Evolutionary conservation across 1,139 yeast genomes (phyloP), one percentile per base, ranked within the genome.

Genomic region (Lodderomyces theae): DNA sequence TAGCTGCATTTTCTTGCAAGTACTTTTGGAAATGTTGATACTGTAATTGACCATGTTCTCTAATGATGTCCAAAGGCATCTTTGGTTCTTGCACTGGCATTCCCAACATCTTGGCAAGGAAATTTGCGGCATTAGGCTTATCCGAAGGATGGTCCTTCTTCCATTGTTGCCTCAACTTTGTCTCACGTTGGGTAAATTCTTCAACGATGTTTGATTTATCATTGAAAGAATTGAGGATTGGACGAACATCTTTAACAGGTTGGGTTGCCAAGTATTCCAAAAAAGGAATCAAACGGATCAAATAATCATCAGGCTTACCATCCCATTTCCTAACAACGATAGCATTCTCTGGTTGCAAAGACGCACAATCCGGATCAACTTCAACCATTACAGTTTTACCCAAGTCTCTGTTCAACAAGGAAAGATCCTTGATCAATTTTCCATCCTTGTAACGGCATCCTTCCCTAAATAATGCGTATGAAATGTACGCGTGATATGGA

Each of bases 221-320:
- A 23, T 67, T 58, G 66, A 82, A 94, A 3, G 95, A 79, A 51
- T 74, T 72, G 56, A 94, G 71, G 35, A 89, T 79, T 33, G 96
- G 95, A 65, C 97, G 85, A 42, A 94, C 92, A 64, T 92, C 98
- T 61, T 79, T 79, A 51, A 86, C 75, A 47, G 87, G 94, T 61
- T 88, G 95, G 16, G 96, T 86, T 13, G 97, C 98, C 49, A 92
- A 69, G 71, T 88, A 94, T 66, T 92, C 99, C 56, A 92, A 79
- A 67, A 92, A 83, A 46, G 97, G 97, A 57, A 92, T 88, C 64
- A 90, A 70, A 54, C 76, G 75, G 54, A 92, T 74, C 56, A 92
- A 75, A 44, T 70, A 68, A 61, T 90, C 97, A 58, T 86, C 95
- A 26, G 87, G 75, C 48, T 71, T 70, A 49, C 99, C 99, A 46